Percentiles rank a stretch among this genome's conserved stretches.
Conservation (phyloP, 768 basidiomycete genomes). For the Russula griseocarnosa region DNA sequence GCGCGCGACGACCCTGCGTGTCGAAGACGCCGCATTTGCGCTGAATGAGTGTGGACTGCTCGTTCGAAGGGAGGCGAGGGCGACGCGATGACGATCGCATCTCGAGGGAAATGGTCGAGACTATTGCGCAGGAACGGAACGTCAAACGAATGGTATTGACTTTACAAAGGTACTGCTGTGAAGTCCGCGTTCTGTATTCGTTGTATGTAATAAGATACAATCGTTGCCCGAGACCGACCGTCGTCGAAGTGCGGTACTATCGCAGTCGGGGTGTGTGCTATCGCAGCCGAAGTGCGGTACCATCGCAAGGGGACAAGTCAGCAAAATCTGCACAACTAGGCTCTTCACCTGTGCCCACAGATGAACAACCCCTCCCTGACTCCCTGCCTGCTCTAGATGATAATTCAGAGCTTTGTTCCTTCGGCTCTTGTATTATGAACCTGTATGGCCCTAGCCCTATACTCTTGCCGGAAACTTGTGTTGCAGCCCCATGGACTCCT, state of each 20-base stretch:
- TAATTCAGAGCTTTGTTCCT: neutral
- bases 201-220: neutral
- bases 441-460: neutral
- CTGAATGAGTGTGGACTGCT: conserved; percentile 84
- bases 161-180: conserved; percentile 53
- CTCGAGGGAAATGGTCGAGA: conserved; percentile 62
- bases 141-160: conserved; percentile 68
- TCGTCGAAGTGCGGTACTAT: neutral
- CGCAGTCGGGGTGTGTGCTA: no score
- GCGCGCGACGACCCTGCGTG: conserved; percentile 69
- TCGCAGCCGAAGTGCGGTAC: neutral
- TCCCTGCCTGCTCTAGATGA: neutral
- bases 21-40: conserved; percentile 86
- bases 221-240: neutral
- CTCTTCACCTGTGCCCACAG: neutral
- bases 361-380: neutral
- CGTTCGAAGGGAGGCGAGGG: conserved; percentile 35
- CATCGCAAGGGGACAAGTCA: neutral
- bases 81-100: conserved; percentile 50
- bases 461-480: no score
- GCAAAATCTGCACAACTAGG: neutral
- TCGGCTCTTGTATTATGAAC: neutral
- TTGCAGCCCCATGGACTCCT: no score
- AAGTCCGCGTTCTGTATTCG: neutral
- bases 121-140: conserved; percentile 59